Base-by-base conservation (phyloP, 1,284 basidiomycete species). In the Cystobasidium slooffiae region DNA sequence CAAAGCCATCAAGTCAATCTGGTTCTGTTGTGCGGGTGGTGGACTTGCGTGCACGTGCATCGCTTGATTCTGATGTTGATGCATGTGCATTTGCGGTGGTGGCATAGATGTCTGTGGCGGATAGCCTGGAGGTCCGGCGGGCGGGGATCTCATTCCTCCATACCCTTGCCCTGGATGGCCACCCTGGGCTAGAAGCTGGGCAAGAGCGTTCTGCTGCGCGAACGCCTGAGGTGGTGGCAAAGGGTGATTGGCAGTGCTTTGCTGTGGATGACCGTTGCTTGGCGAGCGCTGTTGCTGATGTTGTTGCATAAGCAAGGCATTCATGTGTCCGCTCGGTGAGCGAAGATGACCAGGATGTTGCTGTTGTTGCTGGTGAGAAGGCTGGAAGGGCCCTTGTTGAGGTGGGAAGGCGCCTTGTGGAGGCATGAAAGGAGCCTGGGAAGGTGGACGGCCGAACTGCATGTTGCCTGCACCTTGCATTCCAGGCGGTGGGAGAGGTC, bases 1-100 rank as follows among this genome's bases (percentile, higher is more conserved):
- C 49, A 73, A 46, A 31, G 70, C 70, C 70, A 73, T 73, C 2
- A 73, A 39, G 44, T 73, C 70, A 43, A 73, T 73, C 70, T 73
- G 70, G 47, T 66, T 73, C 46, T 73, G 70, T 39, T 64, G 69
- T 39, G 65, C 37, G 24, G 61, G 69, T 39, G 46, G 46, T 51
- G 41, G 58, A 39, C 44, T 63, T 47, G 59, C 56, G 14, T 72
- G 70, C 10, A 22, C 22, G 7, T 65, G 61, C 51, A 20, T 22
- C 6, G 66, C 53, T 20, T 37, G 59, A 37, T 31, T 39, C 6
- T 6, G 52, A 12, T 68, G 52, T 37, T 66, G 70, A 16, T 55
- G 70, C 51, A 41, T 24, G 12, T 46, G 52, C 24, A 39, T 22
- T n/a, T 16, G 69, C 41, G 70, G 66, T n/a, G 53, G 66, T 37